Percentiles rank a stretch among this genome's conserved stretches.
These are phyloP conservation scores for Fusarium pseudonygamai DNA, from an alignment of 2,329 filamentous ascomycete species.

Conservation along the genomic window DNA sequence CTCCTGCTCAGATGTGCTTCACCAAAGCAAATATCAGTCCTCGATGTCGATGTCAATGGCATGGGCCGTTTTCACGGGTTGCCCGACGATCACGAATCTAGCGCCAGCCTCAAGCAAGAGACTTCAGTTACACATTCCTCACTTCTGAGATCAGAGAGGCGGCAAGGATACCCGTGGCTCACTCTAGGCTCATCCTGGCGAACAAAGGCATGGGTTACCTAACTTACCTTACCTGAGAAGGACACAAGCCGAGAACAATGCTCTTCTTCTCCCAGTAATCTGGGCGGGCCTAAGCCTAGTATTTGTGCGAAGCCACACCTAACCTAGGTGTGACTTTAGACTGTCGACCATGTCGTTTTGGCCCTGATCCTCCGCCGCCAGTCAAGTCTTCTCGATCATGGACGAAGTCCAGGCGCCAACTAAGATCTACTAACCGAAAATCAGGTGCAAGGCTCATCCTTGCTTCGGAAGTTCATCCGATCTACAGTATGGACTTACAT, in stretches of 20 bases:
- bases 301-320: slow-evolving; percentile 24
- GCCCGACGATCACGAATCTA: slow-evolving; percentile 3
- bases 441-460: slow-evolving; percentile 6
- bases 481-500: slow-evolving; percentile 5
- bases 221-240: neutral
- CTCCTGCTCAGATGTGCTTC: neutral
- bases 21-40: neutral
- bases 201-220: neutral
- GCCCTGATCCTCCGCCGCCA: slow-evolving; percentile 3
- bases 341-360: neutral
- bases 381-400: neutral
- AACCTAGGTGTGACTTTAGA: slow-evolving; percentile 9
- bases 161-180: slow-evolving; percentile 4
- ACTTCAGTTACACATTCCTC: slow-evolving; percentile 28
- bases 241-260: slow-evolving; percentile 21
- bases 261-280: slow-evolving; percentile 13
- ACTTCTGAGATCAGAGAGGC: slow-evolving; percentile 7
- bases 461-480: slow-evolving; percentile 13
- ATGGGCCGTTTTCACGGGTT: slow-evolving; percentile 13
- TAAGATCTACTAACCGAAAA: slow-evolving; percentile 40
- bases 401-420: slow-evolving; percentile 8
- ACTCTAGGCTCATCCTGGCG: neutral
- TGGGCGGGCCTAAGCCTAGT: slow-evolving; percentile 11
- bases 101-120: slow-evolving; percentile 1
- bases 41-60: neutral